phyloP scores from a whole-genome alignment of 2,329 filamentous ascomycete genomes.

The Gyromitra esculenta region DNA sequence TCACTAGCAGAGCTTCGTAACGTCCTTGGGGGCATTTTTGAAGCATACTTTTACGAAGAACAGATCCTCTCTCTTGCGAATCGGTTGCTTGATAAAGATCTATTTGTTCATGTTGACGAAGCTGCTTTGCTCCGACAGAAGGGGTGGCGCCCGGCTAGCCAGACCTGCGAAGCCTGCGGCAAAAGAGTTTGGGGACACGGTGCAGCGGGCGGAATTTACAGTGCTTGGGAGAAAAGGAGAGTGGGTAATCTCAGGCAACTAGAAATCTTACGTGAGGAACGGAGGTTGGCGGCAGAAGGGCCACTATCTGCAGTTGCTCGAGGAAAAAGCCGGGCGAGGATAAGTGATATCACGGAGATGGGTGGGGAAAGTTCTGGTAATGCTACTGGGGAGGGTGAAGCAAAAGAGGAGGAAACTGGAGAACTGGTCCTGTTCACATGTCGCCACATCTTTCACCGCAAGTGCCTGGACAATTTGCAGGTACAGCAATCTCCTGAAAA shows the following conservation, averaged over 20 bases:
- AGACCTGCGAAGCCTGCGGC: conserved; percentile 87
- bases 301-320: conserved; percentile 52
- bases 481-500: conserved; percentile 37
- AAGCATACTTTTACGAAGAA: conserved; percentile 94
- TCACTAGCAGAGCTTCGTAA: conserved; percentile 85
- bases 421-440: conserved; percentile 57
- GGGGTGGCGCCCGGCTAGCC: conserved; percentile 88
- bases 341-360: conserved; percentile 13
- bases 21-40: conserved; percentile 88
- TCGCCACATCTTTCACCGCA: conserved; percentile 57
- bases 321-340: conserved; percentile 49
- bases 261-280: conserved; percentile 50
- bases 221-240: conserved; percentile 53
- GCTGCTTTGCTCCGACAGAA: conserved; percentile 78
- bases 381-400: conserved; percentile 13
- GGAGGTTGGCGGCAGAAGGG: conserved; percentile 45
- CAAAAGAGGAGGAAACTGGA: conserved; percentile 36
- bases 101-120: conserved; percentile 83
- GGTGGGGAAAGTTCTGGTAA: neutral
- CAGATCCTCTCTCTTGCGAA: conserved; percentile 87
- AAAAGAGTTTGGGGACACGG: conserved; percentile 88
- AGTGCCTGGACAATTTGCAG: conserved; percentile 56
- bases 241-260: conserved; percentile 42
- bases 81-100: conserved; percentile 83
- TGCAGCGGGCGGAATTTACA: conserved; percentile 69